These are phyloP conservation scores for Arthroderma sp. DNA, from an alignment of 2,329 filamentous ascomycete genomes.

Conservation along the genomic window DNA sequence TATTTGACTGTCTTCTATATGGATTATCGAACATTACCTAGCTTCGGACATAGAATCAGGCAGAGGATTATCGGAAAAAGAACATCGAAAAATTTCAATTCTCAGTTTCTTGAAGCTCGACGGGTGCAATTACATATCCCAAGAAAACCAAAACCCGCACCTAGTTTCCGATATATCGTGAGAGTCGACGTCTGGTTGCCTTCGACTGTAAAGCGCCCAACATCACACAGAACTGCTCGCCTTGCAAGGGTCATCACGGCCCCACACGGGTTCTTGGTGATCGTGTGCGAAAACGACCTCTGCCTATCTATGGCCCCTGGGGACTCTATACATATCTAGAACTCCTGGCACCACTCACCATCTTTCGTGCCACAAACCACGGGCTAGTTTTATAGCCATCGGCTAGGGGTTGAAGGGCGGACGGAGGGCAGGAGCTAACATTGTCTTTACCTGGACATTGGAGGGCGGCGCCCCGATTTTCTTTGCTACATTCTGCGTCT, in stretches of 20 bases:
- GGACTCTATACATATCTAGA: not conserved
- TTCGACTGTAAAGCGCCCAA: constrained; percentile 7
- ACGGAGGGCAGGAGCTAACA: not conserved
- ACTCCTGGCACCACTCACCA: not conserved
- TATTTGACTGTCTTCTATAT: constrained; percentile 27
- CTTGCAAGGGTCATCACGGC: not conserved
- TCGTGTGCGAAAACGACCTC: not conserved
- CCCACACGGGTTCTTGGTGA: not conserved
- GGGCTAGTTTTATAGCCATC: not conserved
- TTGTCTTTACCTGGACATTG: not conserved
- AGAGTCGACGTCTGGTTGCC: not conserved
- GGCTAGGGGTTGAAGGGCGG: not conserved
- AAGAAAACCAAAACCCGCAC: not conserved
- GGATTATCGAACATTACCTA: constrained; percentile 47
- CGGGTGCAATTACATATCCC: constrained; percentile 10
- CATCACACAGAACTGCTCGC: not conserved
- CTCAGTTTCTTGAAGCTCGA: constrained; percentile 14
- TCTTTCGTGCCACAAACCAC: not conserved
- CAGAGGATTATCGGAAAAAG: constrained; percentile 27
- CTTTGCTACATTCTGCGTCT: not conserved
- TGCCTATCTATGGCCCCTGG: not conserved
- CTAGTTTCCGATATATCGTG: constrained; percentile 4
- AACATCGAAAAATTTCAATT: constrained; percentile 27
- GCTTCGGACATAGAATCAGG: constrained; percentile 58
- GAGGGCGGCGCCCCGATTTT: not conserved